phyloP scores from a whole-genome alignment of 75 land plant species.

The Selaginella tamariscina region DNA sequence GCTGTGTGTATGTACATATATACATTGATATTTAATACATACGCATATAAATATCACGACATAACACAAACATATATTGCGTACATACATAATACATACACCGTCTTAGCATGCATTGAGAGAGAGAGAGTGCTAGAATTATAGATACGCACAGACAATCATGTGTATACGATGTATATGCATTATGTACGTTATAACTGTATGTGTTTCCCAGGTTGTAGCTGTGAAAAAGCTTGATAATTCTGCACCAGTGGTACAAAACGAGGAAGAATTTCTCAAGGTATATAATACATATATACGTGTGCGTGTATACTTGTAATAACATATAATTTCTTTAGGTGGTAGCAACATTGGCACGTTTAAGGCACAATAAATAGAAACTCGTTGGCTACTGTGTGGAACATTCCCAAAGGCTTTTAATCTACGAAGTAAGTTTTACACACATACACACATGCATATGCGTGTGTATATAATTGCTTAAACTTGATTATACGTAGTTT shows the following conservation, averaged over 20 bases:
- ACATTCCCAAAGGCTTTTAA: constrained; percentile 58
- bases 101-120: neutral
- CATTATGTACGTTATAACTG: constrained; percentile 3
- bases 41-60: neutral
- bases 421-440: too few relatives aligned
- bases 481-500: too few relatives aligned
- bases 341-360: constrained; percentile 40
- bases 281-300: too few relatives aligned
- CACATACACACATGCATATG: too few relatives aligned
- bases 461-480: too few relatives aligned
- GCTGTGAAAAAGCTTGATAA: constrained; percentile 68
- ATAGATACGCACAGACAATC: neutral
- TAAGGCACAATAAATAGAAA: constrained; percentile 60
- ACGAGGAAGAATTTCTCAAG: constrained; percentile 61
- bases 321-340: too few relatives aligned
- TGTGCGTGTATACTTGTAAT: too few relatives aligned
- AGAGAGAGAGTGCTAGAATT: neutral
- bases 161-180: neutral
- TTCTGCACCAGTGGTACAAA: constrained; percentile 40
- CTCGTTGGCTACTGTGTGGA: constrained; percentile 80
- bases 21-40: too few relatives aligned
- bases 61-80: neutral
- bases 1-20: too few relatives aligned
- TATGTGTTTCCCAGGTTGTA: constrained; percentile 32
- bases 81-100: neutral